Evolutionary conservation across 1,284 basidiomycete species (phyloP), one percentile per base, ranked within the genome.

Genomic region (Malassezia vespertilionis): DNA sequence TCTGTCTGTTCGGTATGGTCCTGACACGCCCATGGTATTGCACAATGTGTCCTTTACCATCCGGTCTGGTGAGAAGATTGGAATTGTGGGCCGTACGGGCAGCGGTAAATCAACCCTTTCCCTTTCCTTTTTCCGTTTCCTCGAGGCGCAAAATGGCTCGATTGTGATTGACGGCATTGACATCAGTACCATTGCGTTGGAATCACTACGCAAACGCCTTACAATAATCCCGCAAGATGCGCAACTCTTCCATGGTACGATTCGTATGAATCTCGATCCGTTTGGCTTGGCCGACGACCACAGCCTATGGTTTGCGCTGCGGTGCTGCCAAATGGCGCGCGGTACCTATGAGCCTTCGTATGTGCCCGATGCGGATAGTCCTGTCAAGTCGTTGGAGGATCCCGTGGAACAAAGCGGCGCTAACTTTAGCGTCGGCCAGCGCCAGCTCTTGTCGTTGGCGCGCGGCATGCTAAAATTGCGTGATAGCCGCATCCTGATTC

Each of bases 51-150:
- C 58, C 15, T 64, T 71, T 31, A 57, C 60, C 23, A 60, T 71
- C 31, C 44, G 53, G 44, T 55, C 69, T 6, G 60, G 68, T 5
- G 61, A 71, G 40, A 71, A 69, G 50, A 57, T 71, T 47, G 69
- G 68, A 20, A 67, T 69, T 33, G 62, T 69, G 4, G 66, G 69
- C 12, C 76, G 86, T 36, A 93, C 89, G 0, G 90, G 91, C n/a
- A 74, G 74, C 20, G 86, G 86, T 35, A 89, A 90, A 74, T 84
- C 82, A 46, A 93, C 88, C 1, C 77, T 95, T 14, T 88, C 88
- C 0, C 75, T 93, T 21, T 85, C 84, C 17, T 88, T 95, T 76
- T 95, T 96, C 81, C 81, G 93, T 41, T 93, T 95, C 61, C 82
- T 83, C 6, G 89, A 96, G 61, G 87, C 88, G 0, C 75, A 78